These are phyloP conservation scores for Vinca major DNA, from an alignment of 305 asterid genomes.

Conservation along the genomic window DNA sequence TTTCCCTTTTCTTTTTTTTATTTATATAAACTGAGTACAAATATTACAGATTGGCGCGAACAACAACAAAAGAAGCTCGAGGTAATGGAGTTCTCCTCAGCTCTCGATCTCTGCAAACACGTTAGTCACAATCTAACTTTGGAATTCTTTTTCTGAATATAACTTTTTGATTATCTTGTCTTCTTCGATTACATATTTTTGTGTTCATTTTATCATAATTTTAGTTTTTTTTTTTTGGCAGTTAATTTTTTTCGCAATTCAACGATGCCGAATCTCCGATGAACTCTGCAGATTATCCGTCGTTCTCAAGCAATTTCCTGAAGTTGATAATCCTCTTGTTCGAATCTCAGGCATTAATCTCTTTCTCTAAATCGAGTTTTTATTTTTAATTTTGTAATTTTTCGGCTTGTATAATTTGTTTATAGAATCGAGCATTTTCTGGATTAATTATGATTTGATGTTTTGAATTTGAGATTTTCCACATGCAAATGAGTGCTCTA, in stretches of 20 bases:
- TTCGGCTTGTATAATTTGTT: too few species aligned
- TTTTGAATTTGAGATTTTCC: too few species aligned
- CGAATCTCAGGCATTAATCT: constrained; percentile 51
- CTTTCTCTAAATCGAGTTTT: neutral
- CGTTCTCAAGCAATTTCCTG: constrained; percentile 28
- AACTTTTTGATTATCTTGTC: neutral
- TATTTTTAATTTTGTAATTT: too few species aligned
- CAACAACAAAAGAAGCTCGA: neutral
- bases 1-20: too few species aligned
- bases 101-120: constrained; percentile 41
- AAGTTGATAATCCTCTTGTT: constrained; percentile 31
- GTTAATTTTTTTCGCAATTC: constrained; percentile 63
- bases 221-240: constrained; percentile 13
- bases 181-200: constrained; percentile 2
- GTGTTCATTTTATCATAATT: constrained; percentile 3
- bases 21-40: neutral
- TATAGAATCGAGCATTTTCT: too few species aligned
- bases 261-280: constrained; percentile 58
- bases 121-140: constrained; percentile 25
- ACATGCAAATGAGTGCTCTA: constrained; percentile 18
- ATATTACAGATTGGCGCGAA: neutral
- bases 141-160: neutral
- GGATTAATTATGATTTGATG: too few species aligned
- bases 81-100: constrained; percentile 31
- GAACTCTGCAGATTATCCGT: constrained; percentile 67